Conservation (phyloP, 495 filamentous ascomycete species). For the Talaromyces ruber region DNA sequence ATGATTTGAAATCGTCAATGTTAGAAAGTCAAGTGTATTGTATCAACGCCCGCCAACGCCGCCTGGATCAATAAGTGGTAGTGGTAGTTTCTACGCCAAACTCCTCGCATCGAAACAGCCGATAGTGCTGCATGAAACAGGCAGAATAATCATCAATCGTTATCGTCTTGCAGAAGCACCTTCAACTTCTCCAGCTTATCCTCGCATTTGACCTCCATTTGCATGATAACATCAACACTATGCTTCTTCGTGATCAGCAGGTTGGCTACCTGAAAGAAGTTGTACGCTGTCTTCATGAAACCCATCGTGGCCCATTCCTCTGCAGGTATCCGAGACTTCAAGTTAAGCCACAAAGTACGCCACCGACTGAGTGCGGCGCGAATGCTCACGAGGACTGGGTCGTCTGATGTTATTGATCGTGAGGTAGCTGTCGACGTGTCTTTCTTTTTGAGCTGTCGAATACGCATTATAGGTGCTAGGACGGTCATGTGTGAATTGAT, state of each 20-base stretch:
- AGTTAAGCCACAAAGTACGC: slow-evolving; percentile 28
- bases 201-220: slow-evolving; percentile 40
- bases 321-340: slow-evolving; percentile 21
- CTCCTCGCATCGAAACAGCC: neutral
- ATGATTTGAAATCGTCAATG: neutral
- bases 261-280: slow-evolving; percentile 39
- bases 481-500: slow-evolving; percentile 39
- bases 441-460: slow-evolving; percentile 1
- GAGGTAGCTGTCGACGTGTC: slow-evolving; percentile 19
- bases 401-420: slow-evolving; percentile 18
- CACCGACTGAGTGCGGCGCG: slow-evolving; percentile 27
- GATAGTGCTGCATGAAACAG: neutral
- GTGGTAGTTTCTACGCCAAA: neutral
- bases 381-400: slow-evolving; percentile 23
- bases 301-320: slow-evolving; percentile 37
- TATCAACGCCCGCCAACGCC: neutral
- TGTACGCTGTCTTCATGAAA: slow-evolving; percentile 37
- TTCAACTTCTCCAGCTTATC: slow-evolving; percentile 38
- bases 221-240: slow-evolving; percentile 37
- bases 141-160: slow-evolving; percentile 12
- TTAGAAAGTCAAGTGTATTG: neutral
- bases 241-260: slow-evolving; percentile 40
- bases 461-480: slow-evolving; percentile 21
- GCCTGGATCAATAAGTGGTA: neutral
- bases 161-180: slow-evolving; percentile 33